These are phyloP conservation scores for Russula lepida DNA, from an alignment of 768 basidiomycete genomes.

Conservation along the genomic window DNA sequence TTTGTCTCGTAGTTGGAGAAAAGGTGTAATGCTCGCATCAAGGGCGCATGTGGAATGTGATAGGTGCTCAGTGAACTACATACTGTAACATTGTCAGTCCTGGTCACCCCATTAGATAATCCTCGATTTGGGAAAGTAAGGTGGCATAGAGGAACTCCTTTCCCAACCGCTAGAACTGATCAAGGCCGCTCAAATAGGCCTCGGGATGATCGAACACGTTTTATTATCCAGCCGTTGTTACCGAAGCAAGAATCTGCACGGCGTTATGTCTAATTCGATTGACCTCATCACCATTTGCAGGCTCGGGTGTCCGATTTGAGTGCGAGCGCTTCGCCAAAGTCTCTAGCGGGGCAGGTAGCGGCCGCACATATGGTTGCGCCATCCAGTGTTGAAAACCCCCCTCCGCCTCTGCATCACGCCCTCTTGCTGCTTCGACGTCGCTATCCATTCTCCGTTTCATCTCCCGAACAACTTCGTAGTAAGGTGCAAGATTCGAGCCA, in stretches of 20 bases:
- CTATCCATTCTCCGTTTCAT: slow-evolving; percentile 52
- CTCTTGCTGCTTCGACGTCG: slow-evolving; percentile 35
- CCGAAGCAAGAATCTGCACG: neutral
- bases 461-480: slow-evolving; percentile 48
- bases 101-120: no score
- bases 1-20: no score
- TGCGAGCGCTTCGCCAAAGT: neutral
- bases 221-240: neutral
- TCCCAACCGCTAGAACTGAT: no score
- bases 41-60: no score
- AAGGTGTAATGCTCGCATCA: no score
- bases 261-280: slow-evolving; percentile 2
- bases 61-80: no score
- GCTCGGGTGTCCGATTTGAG: neutral
- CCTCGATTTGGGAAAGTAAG: no score
- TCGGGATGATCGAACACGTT: neutral
- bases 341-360: slow-evolving; percentile 17
- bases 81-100: no score
- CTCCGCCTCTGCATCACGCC: slow-evolving; percentile 32
- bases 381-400: slow-evolving; percentile 59
- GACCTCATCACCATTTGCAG: neutral
- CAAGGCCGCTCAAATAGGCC: no score
- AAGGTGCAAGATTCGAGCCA: slow-evolving; percentile 24
- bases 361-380: slow-evolving; percentile 62
- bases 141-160: no score